These are phyloP conservation scores for Metschnikowia aberdeeniae DNA, from an alignment of 805 yeast genomes.

Conservation along the genomic window DNA sequence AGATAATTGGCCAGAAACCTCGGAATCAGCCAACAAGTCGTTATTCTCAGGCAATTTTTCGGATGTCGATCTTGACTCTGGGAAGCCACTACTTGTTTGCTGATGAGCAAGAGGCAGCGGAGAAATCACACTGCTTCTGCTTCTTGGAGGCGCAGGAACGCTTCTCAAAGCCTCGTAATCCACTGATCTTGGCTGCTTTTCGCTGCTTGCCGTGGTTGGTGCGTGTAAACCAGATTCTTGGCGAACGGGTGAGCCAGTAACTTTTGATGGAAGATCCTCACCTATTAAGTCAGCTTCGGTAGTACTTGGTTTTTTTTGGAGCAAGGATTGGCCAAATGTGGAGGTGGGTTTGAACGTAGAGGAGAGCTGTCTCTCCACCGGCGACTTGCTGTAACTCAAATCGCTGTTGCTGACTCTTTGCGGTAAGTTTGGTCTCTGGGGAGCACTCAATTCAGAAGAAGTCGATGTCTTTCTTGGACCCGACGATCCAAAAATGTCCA, in stretches of 20 bases:
- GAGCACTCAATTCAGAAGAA: constrained; percentile 8
- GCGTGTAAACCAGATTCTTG: constrained; percentile 17
- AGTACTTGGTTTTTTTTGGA: constrained; percentile 21
- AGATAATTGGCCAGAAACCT: constrained; percentile 63
- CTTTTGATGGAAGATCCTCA: constrained; percentile 25
- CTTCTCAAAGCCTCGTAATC: constrained; percentile 52
- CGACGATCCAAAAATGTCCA: constrained; percentile 42
- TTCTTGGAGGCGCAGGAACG: constrained; percentile 42
- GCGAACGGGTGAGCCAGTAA: constrained; percentile 7
- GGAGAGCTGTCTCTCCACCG: constrained; percentile 34
- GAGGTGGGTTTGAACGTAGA: constrained; percentile 75
- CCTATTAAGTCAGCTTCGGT: constrained; percentile 24
- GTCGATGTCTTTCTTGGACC: constrained; percentile 12
- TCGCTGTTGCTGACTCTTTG: constrained; percentile 33
- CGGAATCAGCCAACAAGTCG: constrained; percentile 57
- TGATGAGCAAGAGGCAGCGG: constrained; percentile 6
- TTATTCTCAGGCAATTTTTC: constrained; percentile 22
- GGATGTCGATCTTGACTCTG: not conserved
- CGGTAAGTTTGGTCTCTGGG: constrained; percentile 17
- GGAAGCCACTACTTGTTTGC: not conserved
- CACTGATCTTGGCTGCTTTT: constrained; percentile 15
- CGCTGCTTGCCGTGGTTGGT: constrained; percentile 19
- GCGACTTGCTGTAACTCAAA: constrained; percentile 22
- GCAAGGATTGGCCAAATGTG: constrained; percentile 73
- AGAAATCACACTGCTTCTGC: constrained; percentile 1